Base-by-base conservation (phyloP, 2,329 filamentous ascomycete genomes). In the Aureobasidium sp. region DNA sequence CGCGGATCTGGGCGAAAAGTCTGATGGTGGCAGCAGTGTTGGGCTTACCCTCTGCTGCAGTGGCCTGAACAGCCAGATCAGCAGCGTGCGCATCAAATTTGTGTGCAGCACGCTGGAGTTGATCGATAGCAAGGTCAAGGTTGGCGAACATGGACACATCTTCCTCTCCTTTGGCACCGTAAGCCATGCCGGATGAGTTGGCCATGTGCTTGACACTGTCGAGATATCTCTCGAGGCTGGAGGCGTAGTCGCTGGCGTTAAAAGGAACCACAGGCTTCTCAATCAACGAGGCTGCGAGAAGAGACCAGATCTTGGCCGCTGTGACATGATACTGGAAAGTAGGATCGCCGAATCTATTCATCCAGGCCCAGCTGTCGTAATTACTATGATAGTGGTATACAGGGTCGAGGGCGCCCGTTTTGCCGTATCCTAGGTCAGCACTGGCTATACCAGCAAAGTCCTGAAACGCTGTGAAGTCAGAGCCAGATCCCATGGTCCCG, bases 331-430 rank as follows among this genome's bases (percentile, higher is more conserved):
- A 85, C 8, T 79, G 71, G 73, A 82, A 86, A 10, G 73, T 76
- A 0, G 78, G 76, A 66, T 96, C 91, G 4, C 90, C 90, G 66
- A 85, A 91, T 3, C 78, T 86, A 14, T 86, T 81, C 89, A 94
- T 94, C 90, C 90, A 95, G 68, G 87, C 78, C 70, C 89, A 92
- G 37, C 83, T 89, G 70, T 95, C 91, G 70, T 92, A 95, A 74
- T 94, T 94, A 64, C 84, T 83, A 71, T 95, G 90, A 69, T 94
- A 95, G 65, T 89, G 87, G 70, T 88, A 90, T 6, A 90, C 76
- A 0, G 86, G 76, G 30, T 75, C 71, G 0, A 68, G 64, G 2
- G 65, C 62, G 14, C 66, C 70, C 51, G 65, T 67, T 6, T 66
- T 63, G 11, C 69, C 69, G 63, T 80, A 81, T 25, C 77, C 78